phyloP scores from a whole-genome alignment of 1,284 basidiomycete genomes.

The Ceraceosorus bombacis region DNA sequence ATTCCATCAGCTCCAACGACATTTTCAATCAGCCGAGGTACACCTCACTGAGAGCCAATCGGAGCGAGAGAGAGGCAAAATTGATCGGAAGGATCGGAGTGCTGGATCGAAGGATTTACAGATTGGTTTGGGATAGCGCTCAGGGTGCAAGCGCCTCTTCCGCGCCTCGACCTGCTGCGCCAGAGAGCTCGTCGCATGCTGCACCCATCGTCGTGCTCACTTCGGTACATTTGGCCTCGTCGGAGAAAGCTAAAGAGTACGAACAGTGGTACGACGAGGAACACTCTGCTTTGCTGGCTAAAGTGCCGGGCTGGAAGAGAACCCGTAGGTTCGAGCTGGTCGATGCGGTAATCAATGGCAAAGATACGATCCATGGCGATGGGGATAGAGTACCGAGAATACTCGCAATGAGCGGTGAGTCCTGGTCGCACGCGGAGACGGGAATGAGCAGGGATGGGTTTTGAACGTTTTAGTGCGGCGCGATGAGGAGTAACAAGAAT shows the following conservation, averaged over 20 bases:
- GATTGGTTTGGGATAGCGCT: conserved; percentile 29
- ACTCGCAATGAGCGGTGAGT: too few relatives aligned
- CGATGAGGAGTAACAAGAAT: too few relatives aligned
- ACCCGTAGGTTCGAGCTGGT: conserved; percentile 31
- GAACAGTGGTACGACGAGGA: conserved; percentile 32
- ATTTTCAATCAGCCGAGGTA: conserved; percentile 45
- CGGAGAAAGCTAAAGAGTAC: conserved; percentile 15
- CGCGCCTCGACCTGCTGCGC: background rate
- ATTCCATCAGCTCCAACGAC: conserved; percentile 42
- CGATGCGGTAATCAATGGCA: conserved; percentile 23
- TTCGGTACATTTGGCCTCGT: conserved; percentile 18
- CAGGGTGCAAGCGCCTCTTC: conserved; percentile 7
- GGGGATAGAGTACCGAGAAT: conserved; percentile 6
- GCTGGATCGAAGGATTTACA: conserved; percentile 48
- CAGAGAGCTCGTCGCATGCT: conserved; percentile 14
- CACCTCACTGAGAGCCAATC: conserved; percentile 41
- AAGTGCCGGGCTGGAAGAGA: conserved; percentile 34
- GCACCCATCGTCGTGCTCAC: conserved; percentile 21
- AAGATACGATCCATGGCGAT: conserved; percentile 10
- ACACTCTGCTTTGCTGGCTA: conserved; percentile 23
- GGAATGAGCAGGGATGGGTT: too few relatives aligned
- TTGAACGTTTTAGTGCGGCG: too few relatives aligned
- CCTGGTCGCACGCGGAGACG: too few relatives aligned
- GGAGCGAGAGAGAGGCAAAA: conserved; percentile 46
- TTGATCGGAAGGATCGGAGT: conserved; percentile 44